These are phyloP conservation scores for Penicillium subrubescens DNA, from an alignment of 495 filamentous ascomycete species.

Conservation along the genomic window DNA sequence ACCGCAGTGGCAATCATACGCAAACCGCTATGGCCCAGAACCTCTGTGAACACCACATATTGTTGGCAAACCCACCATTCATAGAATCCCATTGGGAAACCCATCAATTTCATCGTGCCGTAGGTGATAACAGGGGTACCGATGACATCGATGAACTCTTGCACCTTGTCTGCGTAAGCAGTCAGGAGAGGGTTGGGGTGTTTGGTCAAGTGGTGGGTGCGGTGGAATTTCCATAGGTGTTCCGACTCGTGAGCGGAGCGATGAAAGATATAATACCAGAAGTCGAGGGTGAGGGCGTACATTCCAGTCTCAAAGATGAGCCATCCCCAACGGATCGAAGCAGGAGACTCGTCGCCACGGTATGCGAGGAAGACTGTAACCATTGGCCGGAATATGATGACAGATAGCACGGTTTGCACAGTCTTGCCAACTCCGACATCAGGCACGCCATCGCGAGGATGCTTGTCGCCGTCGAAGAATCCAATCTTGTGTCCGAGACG, in stretches of 20 bases:
- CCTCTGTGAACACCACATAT: conserved; percentile 33
- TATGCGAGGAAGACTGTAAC: conserved; percentile 28
- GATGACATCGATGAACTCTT: conserved; percentile 35
- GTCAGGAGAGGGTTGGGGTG: conserved; percentile 32
- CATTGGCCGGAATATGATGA: not conserved
- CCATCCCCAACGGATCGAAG: conserved; percentile 25
- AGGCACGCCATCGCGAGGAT: conserved; percentile 31
- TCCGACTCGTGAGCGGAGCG: conserved; percentile 24
- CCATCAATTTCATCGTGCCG: conserved; percentile 23
- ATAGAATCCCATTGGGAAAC: conserved; percentile 34
- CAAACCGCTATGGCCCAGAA: conserved; percentile 33
- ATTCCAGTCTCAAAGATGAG: conserved; percentile 30
- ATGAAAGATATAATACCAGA: conserved; percentile 38
- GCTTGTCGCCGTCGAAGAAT: conserved; percentile 34
- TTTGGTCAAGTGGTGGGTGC: conserved; percentile 32
- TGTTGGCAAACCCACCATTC: conserved; percentile 36
- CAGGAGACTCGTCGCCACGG: conserved; percentile 38
- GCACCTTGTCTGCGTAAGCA: conserved; percentile 33
- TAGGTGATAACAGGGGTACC: conserved; percentile 31
- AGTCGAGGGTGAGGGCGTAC: conserved; percentile 31
- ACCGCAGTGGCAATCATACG: conserved; percentile 28
- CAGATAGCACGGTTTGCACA: not conserved
- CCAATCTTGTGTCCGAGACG: conserved; percentile 30
- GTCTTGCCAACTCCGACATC: conserved; percentile 26
- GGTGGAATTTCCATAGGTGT: conserved; percentile 28